These are phyloP conservation scores for Phytophthora sp. DNA, from an alignment of 352 stramenopile species.

Conservation along the genomic window DNA sequence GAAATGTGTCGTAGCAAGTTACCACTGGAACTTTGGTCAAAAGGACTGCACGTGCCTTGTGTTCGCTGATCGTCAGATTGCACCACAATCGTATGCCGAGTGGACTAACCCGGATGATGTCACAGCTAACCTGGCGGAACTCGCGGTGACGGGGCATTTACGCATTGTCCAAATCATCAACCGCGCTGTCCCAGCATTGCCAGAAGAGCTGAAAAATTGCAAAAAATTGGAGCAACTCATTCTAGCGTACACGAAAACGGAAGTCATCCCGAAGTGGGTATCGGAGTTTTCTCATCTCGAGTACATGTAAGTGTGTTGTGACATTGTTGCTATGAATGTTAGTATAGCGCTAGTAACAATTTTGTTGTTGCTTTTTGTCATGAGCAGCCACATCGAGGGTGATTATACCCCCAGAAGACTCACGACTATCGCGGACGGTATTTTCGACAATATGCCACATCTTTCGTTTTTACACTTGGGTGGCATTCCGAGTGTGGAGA, in stretches of 20 bases:
- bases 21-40: constrained; percentile 48
- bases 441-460: constrained; percentile 44
- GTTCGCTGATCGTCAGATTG: constrained; percentile 44
- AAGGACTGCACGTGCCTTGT: constrained; percentile 45
- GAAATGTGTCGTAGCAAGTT: constrained; percentile 46
- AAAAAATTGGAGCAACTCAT: constrained; percentile 44
- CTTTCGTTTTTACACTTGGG: constrained; percentile 48
- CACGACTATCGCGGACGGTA: constrained; percentile 13
- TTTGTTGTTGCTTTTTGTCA: neutral
- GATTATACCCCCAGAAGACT: constrained; percentile 38
- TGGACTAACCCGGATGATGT: constrained; percentile 50
- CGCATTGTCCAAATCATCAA: constrained; percentile 61
- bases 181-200: constrained; percentile 41
- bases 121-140: constrained; percentile 29
- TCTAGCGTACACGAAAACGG: constrained; percentile 47
- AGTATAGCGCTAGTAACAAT: neutral
- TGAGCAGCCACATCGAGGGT: constrained; percentile 37
- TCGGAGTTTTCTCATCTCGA: constrained; percentile 42
- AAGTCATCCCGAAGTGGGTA: constrained; percentile 30
- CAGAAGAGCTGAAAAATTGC: constrained; percentile 40
- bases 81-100: constrained; percentile 39
- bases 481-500: constrained; percentile 28
- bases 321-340: neutral
- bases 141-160: constrained; percentile 46
- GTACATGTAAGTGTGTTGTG: constrained; percentile 55